Evolutionary conservation across 176 grass and related monocot genomes (phyloP).

Genomic region (Hordeum vulgare): MorexV3_pseudomolecules_assembly NC_058519.1:5319209-5319708

Average conservation of each 20-base stretch:
- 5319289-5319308: slow-evolving; percentile 31
- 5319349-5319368: slow-evolving; percentile 3
- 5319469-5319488: slow-evolving; percentile 14
- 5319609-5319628: background rate
- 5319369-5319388: slow-evolving; percentile 43
- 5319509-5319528: background rate
- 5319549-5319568: background rate
- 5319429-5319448: slow-evolving; percentile 26
- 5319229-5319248: slow-evolving; percentile 64
- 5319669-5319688: background rate
- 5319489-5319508: background rate
- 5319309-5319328: background rate
- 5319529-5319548: slow-evolving; percentile 17
- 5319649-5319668: background rate
- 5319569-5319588: background rate
- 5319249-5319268: slow-evolving; percentile 61
- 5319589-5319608: background rate
- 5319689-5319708: background rate
- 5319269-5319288: slow-evolving; percentile 41
- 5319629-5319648: background rate
- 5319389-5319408: slow-evolving; percentile 36
- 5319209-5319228: slow-evolving; percentile 69
- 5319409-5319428: slow-evolving; percentile 42
- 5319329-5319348: slow-evolving; percentile 6
- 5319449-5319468: slow-evolving; percentile 20